Base-by-base conservation (phyloP, 73 alveolate species). In the Symbiodinium pilosum region DNA sequence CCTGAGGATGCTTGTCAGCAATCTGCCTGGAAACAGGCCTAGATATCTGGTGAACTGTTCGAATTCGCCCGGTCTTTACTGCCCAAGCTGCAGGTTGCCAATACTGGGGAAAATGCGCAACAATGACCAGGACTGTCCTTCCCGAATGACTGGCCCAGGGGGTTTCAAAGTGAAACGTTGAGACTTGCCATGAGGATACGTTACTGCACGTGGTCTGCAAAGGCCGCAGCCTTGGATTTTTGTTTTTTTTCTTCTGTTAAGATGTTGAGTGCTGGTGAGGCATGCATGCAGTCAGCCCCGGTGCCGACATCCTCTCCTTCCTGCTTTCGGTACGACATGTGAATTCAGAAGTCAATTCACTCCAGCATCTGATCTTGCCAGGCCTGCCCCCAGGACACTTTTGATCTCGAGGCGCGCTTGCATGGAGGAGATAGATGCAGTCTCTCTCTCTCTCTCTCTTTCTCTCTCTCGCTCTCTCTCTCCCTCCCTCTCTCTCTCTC, bases 181-280 rank as follows among this genome's bases (percentile, higher is more conserved):
- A 26, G 26, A 54, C 32, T 64, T 18, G 38, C 30, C 81, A 28
- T 18, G 34, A 93, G 98, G 98, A 93, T 85, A 75, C 93, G 26
- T 44, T 93, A 47, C 98, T 93, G 42, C 98, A 93, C 84, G 39
- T 93, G 51, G 39, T 93, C 39, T 93, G 98, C 98, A 93, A 86
- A 93, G 98, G 98, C 81, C 89, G 51, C 12, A 30, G 52, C n/a
- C 16, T 2, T 54, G 34, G n/a, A n/a, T n/a, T n/a, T n/a, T n/a
- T 20, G 69, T 9, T 20, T 52, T 52, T 20, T 47, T 47, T 9
- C 59, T 47, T 47, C 59, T 14, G 14, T 6, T 9, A 14, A 47
- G 59, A 47, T 47, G 14, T 14, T 47, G 59, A 47, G 6, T 6
- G 21, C 59, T 47, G 6, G 21, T 38, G 3, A n/a, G 85, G 85